A percentile compares a stretch with the other conserved stretches of the same genome.
These are phyloP conservation scores for Russula abietina DNA, from an alignment of 768 basidiomycete species.

Conservation along the genomic window DNA sequence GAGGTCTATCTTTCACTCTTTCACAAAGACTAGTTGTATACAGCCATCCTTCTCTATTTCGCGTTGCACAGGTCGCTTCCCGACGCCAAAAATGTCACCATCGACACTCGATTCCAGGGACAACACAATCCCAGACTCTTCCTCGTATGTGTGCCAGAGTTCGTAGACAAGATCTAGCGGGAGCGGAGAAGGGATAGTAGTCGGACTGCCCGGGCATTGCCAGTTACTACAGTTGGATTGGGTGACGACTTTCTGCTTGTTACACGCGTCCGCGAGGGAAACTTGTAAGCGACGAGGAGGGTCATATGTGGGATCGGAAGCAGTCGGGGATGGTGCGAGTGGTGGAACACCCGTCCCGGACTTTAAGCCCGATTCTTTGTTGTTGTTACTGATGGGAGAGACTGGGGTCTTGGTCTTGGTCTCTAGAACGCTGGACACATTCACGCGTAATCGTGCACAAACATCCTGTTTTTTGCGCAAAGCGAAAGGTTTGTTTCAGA, in stretches of 20 bases:
- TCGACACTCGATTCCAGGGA: neutral
- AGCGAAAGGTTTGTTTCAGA: too few relatives aligned
- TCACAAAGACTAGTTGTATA: constrained; percentile 13
- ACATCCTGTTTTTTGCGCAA: neutral
- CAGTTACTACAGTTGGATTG: neutral
- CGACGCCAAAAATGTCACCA: constrained; percentile 15
- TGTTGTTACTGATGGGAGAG: neutral
- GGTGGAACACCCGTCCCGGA: neutral
- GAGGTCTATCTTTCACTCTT: neutral
- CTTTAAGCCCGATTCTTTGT: neutral
- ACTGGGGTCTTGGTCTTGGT: too few relatives aligned
- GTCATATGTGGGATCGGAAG: neutral
- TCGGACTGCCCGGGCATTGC: neutral
- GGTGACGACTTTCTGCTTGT: neutral
- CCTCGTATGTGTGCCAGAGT: constrained; percentile 5
- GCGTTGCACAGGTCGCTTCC: constrained; percentile 16
- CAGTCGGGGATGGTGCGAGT: neutral
- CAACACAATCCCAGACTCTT: neutral
- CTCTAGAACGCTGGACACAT: neutral
- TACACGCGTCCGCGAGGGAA: neutral
- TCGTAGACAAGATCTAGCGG: neutral
- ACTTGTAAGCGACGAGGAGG: neutral
- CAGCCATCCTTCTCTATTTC: constrained; percentile 18
- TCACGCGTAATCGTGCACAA: neutral
- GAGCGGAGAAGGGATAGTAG: neutral